phyloP scores from a whole-genome alignment of 2,329 filamentous ascomycete species.

The Pestalotiopsis sp. region DNA sequence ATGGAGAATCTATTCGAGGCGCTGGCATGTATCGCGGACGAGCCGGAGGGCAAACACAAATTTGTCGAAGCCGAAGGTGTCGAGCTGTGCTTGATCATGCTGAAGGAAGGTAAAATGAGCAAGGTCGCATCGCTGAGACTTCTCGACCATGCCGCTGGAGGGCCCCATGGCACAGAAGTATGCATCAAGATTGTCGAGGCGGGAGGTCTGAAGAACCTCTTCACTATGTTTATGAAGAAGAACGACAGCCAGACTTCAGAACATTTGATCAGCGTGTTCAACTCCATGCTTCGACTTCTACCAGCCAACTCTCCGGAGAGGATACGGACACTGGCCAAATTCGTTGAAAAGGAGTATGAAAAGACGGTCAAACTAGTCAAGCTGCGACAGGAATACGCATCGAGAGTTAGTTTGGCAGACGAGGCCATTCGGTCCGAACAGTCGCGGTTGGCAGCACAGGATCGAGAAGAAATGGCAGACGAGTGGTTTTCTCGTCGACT shows the following conservation, averaged over 20 bases:
- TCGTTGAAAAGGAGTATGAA: constrained; percentile 91
- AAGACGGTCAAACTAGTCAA: constrained; percentile 76
- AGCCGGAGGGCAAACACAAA: constrained; percentile 72
- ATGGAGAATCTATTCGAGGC: constrained; percentile 93
- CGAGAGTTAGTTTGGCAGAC: constrained; percentile 65
- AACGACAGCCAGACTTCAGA: constrained; percentile 68
- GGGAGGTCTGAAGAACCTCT: constrained; percentile 81
- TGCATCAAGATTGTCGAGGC: constrained; percentile 80
- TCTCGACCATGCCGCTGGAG: constrained; percentile 78
- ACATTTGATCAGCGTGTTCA: constrained; percentile 83
- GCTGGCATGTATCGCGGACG: constrained; percentile 79
- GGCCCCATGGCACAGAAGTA: constrained; percentile 57
- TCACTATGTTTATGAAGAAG: constrained; percentile 87
- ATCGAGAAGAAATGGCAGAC: constrained; percentile 62
- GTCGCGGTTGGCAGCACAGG: constrained; percentile 54
- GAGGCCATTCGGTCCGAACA: constrained; percentile 62
- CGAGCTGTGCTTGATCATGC: constrained; percentile 89
- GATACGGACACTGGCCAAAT: constrained; percentile 88
- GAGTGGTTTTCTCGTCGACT: constrained; percentile 77
- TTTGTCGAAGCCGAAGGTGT: constrained; percentile 91
- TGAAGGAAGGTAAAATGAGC: constrained; percentile 84
- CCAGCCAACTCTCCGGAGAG: constrained; percentile 77
- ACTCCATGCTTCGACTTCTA: constrained; percentile 77
- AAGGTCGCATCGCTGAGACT: constrained; percentile 78
- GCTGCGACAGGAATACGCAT: constrained; percentile 71